phyloP scores from a whole-genome alignment of 164 flowering plant genomes.

The Taxillus chinensis region DNA sequence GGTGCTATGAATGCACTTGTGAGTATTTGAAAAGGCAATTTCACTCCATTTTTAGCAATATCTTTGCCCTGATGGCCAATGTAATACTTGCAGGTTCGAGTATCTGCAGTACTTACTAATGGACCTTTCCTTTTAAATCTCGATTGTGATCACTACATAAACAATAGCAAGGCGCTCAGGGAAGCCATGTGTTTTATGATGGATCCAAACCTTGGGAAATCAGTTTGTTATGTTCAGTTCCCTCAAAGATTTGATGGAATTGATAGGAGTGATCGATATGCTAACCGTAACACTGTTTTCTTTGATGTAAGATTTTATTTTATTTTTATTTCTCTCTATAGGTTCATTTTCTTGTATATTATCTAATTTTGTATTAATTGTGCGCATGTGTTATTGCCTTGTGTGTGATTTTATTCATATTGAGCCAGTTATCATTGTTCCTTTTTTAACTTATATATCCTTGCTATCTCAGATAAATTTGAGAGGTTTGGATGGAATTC shows the following conservation, averaged over 20 bases:
- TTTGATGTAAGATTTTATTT: conserved; percentile 69
- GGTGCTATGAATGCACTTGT: conserved; percentile 97
- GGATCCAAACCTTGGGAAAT: conserved; percentile 93
- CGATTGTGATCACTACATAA: conserved; percentile 98
- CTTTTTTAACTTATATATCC: background rate
- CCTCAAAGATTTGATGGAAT: conserved; percentile 98
- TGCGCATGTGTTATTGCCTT: background rate
- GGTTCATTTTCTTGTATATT: background rate
- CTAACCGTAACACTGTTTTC: conserved; percentile 90
- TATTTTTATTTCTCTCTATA: background rate
- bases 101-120: conserved; percentile 89
- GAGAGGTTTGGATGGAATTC: conserved; percentile 93
- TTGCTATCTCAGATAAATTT: conserved; percentile 60
- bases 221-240: conserved; percentile 92
- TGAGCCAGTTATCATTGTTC: background rate
- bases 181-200: conserved; percentile 97
- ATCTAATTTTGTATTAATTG: background rate
- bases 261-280: conserved; percentile 90
- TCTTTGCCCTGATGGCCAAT: background rate
- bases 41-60: background rate
- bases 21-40: conserved; percentile 15
- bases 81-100: conserved; percentile 57
- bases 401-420: background rate
- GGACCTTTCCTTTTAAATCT: conserved; percentile 96
- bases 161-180: conserved; percentile 90